Percentiles rank a stretch among this genome's conserved stretches.
phyloP scores from a whole-genome alignment of 2,329 filamentous ascomycete genomes.

The Aspergillus sojae region DNA sequence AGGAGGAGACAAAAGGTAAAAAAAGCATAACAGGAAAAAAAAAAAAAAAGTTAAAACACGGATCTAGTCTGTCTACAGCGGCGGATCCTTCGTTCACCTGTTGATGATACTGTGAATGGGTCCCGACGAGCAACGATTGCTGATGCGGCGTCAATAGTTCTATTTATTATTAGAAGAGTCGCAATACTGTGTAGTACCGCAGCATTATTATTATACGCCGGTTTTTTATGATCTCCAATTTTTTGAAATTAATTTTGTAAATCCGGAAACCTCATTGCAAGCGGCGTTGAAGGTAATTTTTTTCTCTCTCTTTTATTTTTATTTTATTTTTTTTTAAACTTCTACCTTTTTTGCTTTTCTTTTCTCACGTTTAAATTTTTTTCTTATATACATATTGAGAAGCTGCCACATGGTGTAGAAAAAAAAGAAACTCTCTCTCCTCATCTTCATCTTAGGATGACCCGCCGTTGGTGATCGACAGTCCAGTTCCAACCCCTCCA shows the following conservation, averaged over 20 bases:
- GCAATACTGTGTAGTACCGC: constrained; percentile 1
- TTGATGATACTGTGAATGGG: not conserved
- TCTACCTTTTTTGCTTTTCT: not conserved
- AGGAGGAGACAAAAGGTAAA: not conserved
- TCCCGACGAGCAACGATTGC: constrained; percentile 4
- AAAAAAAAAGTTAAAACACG: not conserved
- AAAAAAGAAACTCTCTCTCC: not conserved
- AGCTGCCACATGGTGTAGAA: not conserved
- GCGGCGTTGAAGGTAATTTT: not conserved
- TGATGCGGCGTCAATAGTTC: constrained; percentile 18
- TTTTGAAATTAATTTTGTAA: not conserved
- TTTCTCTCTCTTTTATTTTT: not conserved
- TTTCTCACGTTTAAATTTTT: not conserved
- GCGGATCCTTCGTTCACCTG: not conserved
- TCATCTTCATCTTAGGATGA: not conserved
- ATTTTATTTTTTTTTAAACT: not conserved
- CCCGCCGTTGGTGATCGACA: constrained; percentile 2
- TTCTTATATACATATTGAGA: not conserved
- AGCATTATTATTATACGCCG: not conserved
- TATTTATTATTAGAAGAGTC: constrained; percentile 11
- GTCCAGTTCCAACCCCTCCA: not conserved
- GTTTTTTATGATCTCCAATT: not conserved
- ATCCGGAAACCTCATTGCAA: not conserved
- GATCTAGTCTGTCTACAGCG: not conserved
- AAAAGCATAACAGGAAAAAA: not conserved